phyloP scores from a whole-genome alignment of 441 rosid species.

The Croton setiger region DNA sequence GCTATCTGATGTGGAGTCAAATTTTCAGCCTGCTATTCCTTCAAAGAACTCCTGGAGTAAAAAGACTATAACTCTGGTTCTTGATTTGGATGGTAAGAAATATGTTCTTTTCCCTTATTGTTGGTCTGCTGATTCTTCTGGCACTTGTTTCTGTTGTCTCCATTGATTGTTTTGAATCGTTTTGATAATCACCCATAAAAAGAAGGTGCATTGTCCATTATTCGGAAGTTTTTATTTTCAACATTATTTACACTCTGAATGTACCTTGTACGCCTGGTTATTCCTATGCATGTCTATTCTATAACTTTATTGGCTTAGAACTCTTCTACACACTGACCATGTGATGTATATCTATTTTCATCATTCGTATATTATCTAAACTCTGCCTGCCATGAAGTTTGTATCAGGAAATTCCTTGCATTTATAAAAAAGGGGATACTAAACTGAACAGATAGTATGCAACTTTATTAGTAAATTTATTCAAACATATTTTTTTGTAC shows the following conservation, averaged over 20 bases:
- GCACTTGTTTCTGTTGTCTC: background rate
- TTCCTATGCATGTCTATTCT: background rate
- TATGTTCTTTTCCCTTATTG: background rate
- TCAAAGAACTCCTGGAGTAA: slow-evolving; percentile 44
- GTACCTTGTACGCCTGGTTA: background rate
- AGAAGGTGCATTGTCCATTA: background rate
- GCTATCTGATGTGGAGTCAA: slow-evolving; percentile 72
- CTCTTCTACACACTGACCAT: too few relatives aligned
- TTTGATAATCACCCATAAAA: background rate
- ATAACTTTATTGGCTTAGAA: background rate
- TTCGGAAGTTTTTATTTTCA: background rate
- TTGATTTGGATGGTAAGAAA: slow-evolving; percentile 92
- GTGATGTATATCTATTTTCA: background rate
- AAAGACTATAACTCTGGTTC: slow-evolving; percentile 75
- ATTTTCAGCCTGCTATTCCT: slow-evolving; percentile 37
- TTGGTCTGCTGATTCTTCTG: too few relatives aligned
- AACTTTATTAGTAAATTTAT: background rate
- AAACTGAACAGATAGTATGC: background rate
- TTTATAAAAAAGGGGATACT: background rate
- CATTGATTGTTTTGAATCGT: background rate
- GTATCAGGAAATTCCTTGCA: background rate
- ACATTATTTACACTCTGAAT: background rate
- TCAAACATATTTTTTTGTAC: slow-evolving; percentile 17
- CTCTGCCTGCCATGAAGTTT: background rate
- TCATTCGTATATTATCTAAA: background rate